These are phyloP conservation scores for Stemphylium lycopersici DNA, from an alignment of 2,329 filamentous ascomycete genomes.

Conservation along the genomic window DNA sequence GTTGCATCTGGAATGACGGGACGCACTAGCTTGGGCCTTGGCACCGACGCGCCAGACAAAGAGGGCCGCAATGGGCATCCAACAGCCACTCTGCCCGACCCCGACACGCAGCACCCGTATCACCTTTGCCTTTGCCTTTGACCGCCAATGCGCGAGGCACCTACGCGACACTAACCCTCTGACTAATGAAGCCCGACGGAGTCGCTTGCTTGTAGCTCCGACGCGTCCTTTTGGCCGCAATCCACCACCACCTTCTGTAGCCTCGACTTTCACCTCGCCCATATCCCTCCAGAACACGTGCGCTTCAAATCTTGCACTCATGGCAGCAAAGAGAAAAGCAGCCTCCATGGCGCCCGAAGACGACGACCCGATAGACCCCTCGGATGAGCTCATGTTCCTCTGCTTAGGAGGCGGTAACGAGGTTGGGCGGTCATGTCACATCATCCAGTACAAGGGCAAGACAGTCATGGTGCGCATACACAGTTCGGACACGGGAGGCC, in stretches of 20 bases:
- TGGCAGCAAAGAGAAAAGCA: slow-evolving; percentile 94
- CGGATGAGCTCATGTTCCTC: slow-evolving; percentile 93
- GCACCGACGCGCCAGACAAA: slow-evolving; percentile 36
- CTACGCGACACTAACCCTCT: not conserved
- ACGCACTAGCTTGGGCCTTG: slow-evolving; percentile 28
- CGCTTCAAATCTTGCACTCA: slow-evolving; percentile 48
- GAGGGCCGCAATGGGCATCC: slow-evolving; percentile 15
- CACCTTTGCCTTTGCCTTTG: not conserved
- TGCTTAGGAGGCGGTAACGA: slow-evolving; percentile 96
- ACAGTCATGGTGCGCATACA: slow-evolving; percentile 83
- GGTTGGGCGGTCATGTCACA: slow-evolving; percentile 95
- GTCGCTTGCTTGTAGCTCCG: not conserved
- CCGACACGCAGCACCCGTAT: not conserved
- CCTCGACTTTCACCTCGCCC: not conserved
- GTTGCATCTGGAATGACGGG: slow-evolving; percentile 25
- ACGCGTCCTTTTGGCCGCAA: slow-evolving; percentile 5
- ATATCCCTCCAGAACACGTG: not conserved
- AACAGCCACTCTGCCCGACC: not conserved
- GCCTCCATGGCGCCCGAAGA: slow-evolving; percentile 75
- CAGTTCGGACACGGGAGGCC: not conserved
- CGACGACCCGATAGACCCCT: slow-evolving; percentile 88
- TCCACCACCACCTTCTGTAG: slow-evolving; percentile 2
- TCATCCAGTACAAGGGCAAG: slow-evolving; percentile 98
- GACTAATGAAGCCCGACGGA: slow-evolving; percentile 11
- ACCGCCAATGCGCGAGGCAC: not conserved